A percentile compares a stretch with the other conserved stretches of the same genome.
These are phyloP conservation scores for Coriaria nepalensis DNA, from an alignment of 306 rosid genomes.

Conservation along the genomic window DNA sequence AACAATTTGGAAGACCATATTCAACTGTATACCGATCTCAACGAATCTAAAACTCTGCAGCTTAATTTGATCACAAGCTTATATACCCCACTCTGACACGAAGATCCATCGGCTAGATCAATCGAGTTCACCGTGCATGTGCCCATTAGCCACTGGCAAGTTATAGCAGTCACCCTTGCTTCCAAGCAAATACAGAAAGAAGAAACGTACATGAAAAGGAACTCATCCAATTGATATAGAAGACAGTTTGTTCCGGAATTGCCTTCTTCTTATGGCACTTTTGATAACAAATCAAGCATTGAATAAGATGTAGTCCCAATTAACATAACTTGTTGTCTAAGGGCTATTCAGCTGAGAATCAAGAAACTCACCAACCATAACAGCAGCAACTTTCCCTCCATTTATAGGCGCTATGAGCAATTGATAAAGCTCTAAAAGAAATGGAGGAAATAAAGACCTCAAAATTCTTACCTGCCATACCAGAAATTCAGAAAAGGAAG, in stretches of 20 bases:
- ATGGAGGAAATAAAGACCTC: conserved; percentile 70
- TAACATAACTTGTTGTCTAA: neutral
- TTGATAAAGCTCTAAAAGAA: conserved; percentile 62
- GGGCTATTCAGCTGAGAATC: neutral
- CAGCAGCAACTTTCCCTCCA: conserved; percentile 71
- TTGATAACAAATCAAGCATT: too few species aligned
- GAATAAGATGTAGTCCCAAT: neutral
- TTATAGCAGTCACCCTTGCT: conserved; percentile 91
- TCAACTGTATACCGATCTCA: neutral
- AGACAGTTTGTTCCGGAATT: neutral
- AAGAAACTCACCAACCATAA: conserved; percentile 77
- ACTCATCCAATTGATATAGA: neutral
- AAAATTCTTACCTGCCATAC: conserved; percentile 50
- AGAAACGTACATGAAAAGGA: conserved; percentile 3
- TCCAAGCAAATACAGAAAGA: conserved; percentile 14
- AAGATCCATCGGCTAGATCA: conserved; percentile 48
- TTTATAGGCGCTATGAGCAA: conserved; percentile 57
- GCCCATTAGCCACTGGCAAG: conserved; percentile 98
- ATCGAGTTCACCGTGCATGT: conserved; percentile 61
- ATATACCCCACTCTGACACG: conserved; percentile 65
- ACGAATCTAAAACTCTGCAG: conserved; percentile 1
- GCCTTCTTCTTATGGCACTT: too few species aligned
- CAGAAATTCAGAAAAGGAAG: conserved; percentile 3
- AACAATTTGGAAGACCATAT: neutral
- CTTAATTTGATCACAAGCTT: neutral